Percentiles rank a stretch among this genome's conserved stretches.
Conservation (phyloP, 1,284 basidiomycete genomes). For the Boletus mariae region DNA sequence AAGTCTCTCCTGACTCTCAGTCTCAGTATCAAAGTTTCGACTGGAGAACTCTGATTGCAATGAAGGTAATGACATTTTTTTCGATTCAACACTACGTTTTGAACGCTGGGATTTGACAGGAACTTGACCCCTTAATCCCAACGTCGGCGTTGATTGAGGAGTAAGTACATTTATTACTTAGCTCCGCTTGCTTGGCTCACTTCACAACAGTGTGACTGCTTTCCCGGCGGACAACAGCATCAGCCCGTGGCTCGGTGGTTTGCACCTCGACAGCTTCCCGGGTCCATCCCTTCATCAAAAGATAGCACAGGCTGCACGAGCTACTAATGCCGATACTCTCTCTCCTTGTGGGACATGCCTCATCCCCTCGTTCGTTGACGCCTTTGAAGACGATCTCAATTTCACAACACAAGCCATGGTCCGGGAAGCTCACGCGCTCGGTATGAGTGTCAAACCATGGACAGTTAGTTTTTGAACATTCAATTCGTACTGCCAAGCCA, state of each 20-base stretch:
- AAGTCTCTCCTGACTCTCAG: not conserved
- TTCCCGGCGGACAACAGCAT: constrained; percentile 37
- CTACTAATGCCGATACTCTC: constrained; percentile 63
- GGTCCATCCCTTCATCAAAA: constrained; percentile 51
- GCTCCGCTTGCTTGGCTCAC: constrained; percentile 11
- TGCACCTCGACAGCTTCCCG: constrained; percentile 53
- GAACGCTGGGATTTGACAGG: constrained; percentile 23
- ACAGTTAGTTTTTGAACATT: constrained; percentile 47
- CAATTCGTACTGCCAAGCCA: not conserved
- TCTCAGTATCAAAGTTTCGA: constrained; percentile 71
- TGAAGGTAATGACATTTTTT: constrained; percentile 48
- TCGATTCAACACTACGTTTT: not conserved
- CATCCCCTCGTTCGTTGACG: constrained; percentile 16
- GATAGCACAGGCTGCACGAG: constrained; percentile 64
- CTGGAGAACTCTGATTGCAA: constrained; percentile 66
- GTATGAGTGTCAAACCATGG: constrained; percentile 66
- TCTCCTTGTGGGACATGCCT: constrained; percentile 54
- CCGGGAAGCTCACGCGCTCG: constrained; percentile 57
- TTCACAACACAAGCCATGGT: constrained; percentile 72
- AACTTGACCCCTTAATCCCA: constrained; percentile 47
- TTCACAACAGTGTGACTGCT: constrained; percentile 39
- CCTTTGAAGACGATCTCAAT: constrained; percentile 42
- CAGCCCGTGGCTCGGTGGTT: constrained; percentile 62
- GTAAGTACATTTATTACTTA: constrained; percentile 35
- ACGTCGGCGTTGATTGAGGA: constrained; percentile 61